phyloP scores from a whole-genome alignment of 2,329 filamentous ascomycete genomes.

The Aureobasidium melanogenum region DNA sequence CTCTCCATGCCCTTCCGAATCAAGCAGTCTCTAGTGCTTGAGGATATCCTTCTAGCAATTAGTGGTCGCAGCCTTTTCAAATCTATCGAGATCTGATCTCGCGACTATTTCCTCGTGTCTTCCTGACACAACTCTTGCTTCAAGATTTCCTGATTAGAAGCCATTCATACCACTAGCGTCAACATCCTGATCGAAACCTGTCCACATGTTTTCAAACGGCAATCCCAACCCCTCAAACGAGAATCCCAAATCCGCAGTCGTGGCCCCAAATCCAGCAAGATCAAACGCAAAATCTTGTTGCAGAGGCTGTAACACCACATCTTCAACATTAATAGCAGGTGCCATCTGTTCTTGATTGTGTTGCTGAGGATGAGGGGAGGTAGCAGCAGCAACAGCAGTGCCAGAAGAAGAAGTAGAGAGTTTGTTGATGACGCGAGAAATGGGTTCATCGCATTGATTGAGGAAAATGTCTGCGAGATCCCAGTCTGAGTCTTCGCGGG shows the following conservation, averaged over 20 bases:
- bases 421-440: slow-evolving; percentile 1
- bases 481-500: background rate
- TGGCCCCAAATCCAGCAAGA: background rate
- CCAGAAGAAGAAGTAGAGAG: background rate
- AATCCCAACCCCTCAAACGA: background rate
- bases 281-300: background rate
- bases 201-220: slow-evolving; percentile 3
- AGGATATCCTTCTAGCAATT: too few species aligned
- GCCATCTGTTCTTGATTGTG: background rate
- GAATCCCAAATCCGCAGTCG: background rate
- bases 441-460: slow-evolving; percentile 10
- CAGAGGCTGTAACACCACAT: background rate
- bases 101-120: background rate
- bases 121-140: background rate
- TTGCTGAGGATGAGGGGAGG: background rate
- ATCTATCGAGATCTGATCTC: too few species aligned
- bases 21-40: too few species aligned
- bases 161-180: background rate
- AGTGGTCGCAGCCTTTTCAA: too few species aligned
- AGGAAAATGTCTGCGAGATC: slow-evolving; percentile 9
- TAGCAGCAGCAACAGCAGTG: background rate
- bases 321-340: background rate
- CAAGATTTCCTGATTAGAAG: background rate
- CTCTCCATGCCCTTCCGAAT: too few species aligned
- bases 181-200: background rate